A percentile compares a stretch with the other conserved stretches of the same genome.
Conservation (phyloP, 148 eudicot genomes). For the Vaccinium vitisidaea region DNA sequence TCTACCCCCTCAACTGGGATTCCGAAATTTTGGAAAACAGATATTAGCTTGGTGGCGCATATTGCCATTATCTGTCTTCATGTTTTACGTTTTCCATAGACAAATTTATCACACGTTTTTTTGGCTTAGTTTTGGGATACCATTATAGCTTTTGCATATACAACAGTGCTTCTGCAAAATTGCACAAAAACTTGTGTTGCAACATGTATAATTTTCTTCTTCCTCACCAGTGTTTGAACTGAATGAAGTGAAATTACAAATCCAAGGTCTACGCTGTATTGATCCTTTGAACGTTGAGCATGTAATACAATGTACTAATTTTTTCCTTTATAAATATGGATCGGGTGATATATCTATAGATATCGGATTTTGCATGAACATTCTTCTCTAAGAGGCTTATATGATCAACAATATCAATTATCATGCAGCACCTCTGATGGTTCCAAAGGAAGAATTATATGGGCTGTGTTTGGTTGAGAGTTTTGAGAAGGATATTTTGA, state of each 20-base stretch:
- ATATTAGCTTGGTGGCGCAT: background rate
- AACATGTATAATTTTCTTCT: background rate
- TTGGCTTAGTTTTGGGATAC: too few relatives aligned
- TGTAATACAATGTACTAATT: background rate
- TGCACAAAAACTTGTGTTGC: background rate
- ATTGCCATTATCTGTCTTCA: background rate
- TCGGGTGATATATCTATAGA: too few relatives aligned
- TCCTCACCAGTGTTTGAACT: background rate
- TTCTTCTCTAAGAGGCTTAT: background rate
- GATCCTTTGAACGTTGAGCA: background rate
- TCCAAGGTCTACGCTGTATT: background rate
- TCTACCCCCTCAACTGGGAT: constrained; percentile 18
- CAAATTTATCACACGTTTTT: too few relatives aligned
- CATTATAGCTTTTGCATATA: background rate
- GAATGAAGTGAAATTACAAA: background rate
- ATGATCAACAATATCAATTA: background rate
- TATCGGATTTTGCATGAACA: background rate
- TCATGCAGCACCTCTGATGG: background rate
- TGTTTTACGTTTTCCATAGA: background rate
- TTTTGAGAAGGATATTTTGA: too few relatives aligned
- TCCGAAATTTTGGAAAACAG: constrained; percentile 6
- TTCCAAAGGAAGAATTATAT: too few relatives aligned
- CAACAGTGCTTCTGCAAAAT: background rate
- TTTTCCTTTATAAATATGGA: too few relatives aligned
- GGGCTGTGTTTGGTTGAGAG: too few relatives aligned